A percentile compares a stretch with the other conserved stretches of the same genome.
Conservation (phyloP, 345 rosid species). For the Eucalyptus marginata region DNA sequence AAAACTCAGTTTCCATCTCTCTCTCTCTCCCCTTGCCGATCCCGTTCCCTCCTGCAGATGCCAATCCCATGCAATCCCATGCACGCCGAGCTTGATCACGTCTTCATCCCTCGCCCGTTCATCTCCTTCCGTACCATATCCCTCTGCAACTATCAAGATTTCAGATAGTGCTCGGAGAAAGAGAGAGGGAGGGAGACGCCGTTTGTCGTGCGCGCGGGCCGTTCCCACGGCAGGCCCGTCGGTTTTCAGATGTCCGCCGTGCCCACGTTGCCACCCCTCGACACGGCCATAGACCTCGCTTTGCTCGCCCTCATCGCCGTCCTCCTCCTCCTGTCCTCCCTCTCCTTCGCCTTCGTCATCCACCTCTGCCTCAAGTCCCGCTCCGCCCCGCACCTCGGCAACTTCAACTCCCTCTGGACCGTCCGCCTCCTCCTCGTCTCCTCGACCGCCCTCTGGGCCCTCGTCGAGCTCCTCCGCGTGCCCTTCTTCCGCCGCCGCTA, state of each 20-base stretch:
- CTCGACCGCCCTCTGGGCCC: constrained; percentile 31
- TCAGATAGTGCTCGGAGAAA: neutral
- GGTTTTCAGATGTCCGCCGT: constrained; percentile 5
- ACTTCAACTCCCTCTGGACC: constrained; percentile 54
- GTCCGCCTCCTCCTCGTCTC: constrained; percentile 42
- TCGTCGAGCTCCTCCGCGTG: constrained; percentile 26
- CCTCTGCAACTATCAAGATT: neutral
- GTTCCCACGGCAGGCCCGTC: neutral
- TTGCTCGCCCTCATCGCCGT: constrained; percentile 9
- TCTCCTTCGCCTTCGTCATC: constrained; percentile 34
- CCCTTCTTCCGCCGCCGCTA: constrained; percentile 20
- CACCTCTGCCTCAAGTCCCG: constrained; percentile 31
- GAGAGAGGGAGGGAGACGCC: neutral
- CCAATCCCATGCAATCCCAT: neutral
- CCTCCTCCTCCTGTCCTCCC: constrained; percentile 28
- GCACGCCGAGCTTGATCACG: neutral
- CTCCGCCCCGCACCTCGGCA: constrained; percentile 16
- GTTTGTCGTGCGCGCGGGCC: neutral
- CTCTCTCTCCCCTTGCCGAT: neutral
- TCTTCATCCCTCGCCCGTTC: neutral
- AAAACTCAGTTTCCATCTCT: neutral
- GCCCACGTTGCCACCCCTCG: constrained; percentile 6
- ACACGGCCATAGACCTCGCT: constrained; percentile 22
- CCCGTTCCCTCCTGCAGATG: neutral
- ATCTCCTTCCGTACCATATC: neutral